Conservation (phyloP, 2,329 filamentous ascomycete species). For the Triangularia verruculosa region DNA sequence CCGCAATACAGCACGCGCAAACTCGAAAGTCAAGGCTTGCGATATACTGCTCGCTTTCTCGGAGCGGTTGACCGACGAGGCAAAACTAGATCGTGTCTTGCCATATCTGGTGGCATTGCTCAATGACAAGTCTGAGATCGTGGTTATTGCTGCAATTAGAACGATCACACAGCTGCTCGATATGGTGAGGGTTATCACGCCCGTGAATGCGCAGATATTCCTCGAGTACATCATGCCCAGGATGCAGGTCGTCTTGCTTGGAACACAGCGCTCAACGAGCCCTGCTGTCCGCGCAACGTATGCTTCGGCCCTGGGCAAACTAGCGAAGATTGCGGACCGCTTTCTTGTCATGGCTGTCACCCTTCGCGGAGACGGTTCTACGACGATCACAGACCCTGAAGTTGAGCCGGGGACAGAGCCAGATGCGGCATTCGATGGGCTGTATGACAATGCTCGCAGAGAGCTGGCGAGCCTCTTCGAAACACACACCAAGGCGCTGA, state of each 20-base stretch:
- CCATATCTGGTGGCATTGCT: constrained; percentile 85
- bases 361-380: constrained; percentile 75
- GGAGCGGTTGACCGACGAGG: constrained; percentile 88
- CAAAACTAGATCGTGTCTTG: constrained; percentile 87
- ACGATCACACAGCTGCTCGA: constrained; percentile 86
- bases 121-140: constrained; percentile 76
- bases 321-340: constrained; percentile 78
- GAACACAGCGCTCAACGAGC: constrained; percentile 52
- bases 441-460: constrained; percentile 82
- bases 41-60: constrained; percentile 90
- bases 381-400: constrained; percentile 74
- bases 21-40: constrained; percentile 84
- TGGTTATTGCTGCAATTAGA: constrained; percentile 80
- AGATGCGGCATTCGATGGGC: constrained; percentile 70
- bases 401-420: constrained; percentile 68
- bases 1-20: constrained; percentile 81
- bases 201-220: constrained; percentile 67
- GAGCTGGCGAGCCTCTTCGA: constrained; percentile 85
- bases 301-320: constrained; percentile 83
- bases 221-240: constrained; percentile 66
- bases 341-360: constrained; percentile 92
- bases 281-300: constrained; percentile 83
- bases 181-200: constrained; percentile 83
- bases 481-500: constrained; percentile 79
- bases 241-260: constrained; percentile 54